phyloP scores from a whole-genome alignment of 179 eudicot genomes.

The Silene vulgaris region DNA sequence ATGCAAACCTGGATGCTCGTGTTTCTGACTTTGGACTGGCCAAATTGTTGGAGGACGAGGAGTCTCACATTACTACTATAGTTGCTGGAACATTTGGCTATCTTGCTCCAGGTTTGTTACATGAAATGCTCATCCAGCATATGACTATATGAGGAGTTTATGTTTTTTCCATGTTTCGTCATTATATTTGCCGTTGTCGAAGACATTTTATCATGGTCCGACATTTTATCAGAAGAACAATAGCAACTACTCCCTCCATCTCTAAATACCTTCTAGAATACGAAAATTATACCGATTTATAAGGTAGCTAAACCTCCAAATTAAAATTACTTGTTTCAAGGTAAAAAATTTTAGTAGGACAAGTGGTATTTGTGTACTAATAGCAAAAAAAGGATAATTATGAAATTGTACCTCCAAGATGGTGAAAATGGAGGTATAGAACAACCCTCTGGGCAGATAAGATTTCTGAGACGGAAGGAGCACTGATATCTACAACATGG shows the following conservation, averaged over 20 bases:
- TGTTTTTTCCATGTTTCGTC: conserved; percentile 27
- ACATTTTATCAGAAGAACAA: background rate
- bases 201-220: background rate
- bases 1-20: conserved; percentile 91
- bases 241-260: background rate
- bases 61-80: conserved; percentile 97
- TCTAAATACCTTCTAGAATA: no score
- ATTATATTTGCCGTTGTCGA: background rate
- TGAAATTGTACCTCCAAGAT: no score
- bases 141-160: background rate
- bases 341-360: no score
- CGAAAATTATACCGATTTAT: no score
- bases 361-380: no score
- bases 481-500: background rate
- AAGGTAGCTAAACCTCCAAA: no score
- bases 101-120: conserved; percentile 84
- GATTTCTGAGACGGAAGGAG: no score
- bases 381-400: no score
- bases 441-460: no score
- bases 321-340: no score
- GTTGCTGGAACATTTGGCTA: conserved; percentile 99
- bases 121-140: conserved; percentile 9
- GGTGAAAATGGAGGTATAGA: no score
- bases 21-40: conserved; percentile 99
- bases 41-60: conserved; percentile 89